Evolutionary conservation across 2,329 filamentous ascomycete species (phyloP), one percentile per base, ranked within the genome.

Genomic region (Fusarium dlaminii): DNA sequence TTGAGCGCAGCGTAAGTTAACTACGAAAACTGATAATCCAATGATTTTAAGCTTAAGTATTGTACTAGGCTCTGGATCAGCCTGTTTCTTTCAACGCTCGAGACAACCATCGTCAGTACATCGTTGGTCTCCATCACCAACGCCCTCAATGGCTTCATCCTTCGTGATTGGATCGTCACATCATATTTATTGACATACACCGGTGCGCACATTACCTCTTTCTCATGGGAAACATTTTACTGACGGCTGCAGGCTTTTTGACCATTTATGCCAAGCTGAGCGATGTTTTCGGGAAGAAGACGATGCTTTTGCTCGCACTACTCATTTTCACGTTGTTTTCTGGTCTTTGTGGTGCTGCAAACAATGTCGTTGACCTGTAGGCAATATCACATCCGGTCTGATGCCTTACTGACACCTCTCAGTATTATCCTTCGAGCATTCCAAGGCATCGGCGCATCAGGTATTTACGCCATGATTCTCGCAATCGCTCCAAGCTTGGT

Each of bases 121-220:
- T 65, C 63, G 2, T 66, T 66, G 5, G 49, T 66, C 11, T 66
- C 60, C 1, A 66, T 66, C 17, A 66, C 60, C 20, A 34, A 66
- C 1, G 63, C 60, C 14, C 48, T 66, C 4, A 43, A 66, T 29
- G 60, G 63, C 18, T 65, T 66, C 20, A 57, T 66, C 8, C 60
- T 66, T n/a, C 51, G 60, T 6, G 60, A 66, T 22, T 66, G 63
- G 63, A 65, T 66, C 14, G 36, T 65, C 30, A 66, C 63, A 8
- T 66, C 63, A 5, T 66, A 66, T 27, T 30, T 66, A 5, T 37
- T 66, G 24, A 66, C 63, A 15, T 66, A 66, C 10, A 65, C 63
- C 0, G 63, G 63, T 66, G 6, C 6, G 29, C 4, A 2, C 3
- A 8, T 15, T 6, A 0, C 1, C 5, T 14, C 3, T 7, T 11